Evolutionary conservation across 495 filamentous ascomycete genomes (phyloP), one percentile per base, ranked within the genome.

Genomic region (Xanthoparmelia taractica): DNA sequence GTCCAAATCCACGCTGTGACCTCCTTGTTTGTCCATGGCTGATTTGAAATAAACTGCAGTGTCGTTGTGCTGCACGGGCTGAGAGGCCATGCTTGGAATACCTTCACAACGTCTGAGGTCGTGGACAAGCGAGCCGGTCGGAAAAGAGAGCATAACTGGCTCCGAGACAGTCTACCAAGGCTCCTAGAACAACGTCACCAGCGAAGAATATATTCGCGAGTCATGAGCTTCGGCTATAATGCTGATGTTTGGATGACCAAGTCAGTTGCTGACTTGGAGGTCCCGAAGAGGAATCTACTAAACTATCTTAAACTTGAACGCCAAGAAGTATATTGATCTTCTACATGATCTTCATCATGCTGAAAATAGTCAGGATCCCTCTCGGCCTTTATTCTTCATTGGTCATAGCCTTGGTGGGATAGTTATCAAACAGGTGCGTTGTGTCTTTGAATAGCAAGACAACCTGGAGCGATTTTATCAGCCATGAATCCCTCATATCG

Each of bases 151-250:
- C 17, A 23, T n/a, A 41, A 45, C 20, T 60, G 58, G 58, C 58
- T 60, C 13, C 58, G 58, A 23, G 58, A 62, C 13, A 36, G 10
- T n/a, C 47, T 62, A 11, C 60, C 60, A 18, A 8, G 8, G 27
- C 38, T 62, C 48, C 60, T 60, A 1, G 58, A 60, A 15, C 29
- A 33, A 10, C 34, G 43, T 4, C 17, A 38, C 7, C 31, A 59
- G 18, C 36, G 20, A 33, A 50, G 29, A 17, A 60, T 60, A 40
- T 45, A 45, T 17, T 33, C 58, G 29, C 34, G 58, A 1, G 58
- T 60, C 29, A 60, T 60, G 58, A 60, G 34, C 29, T 60, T 43
- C 47, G 58, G 58, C n/a, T 60, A 60, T 11, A 40, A 60, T 18
- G 58, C 58, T 27, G 40, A 60, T 31, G 40, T 60, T 33, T 60